Percentiles rank a stretch among this genome's conserved stretches.
Conservation (phyloP, 345 rosid genomes). For the Noccaea bulbosa region DNA sequence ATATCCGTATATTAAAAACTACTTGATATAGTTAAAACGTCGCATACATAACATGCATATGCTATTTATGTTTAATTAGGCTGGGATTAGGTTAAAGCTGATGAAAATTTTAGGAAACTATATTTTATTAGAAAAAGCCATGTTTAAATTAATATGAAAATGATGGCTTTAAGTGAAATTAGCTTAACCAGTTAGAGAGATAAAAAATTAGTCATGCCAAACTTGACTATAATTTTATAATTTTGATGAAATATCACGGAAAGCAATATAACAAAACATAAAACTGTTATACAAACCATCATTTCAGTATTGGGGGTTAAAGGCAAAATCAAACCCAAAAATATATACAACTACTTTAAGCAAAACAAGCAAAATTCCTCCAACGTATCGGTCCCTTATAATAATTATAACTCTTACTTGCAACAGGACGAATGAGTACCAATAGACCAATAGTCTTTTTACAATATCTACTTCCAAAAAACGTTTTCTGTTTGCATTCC, state of each 20-base stretch:
- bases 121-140: not conserved
- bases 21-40: not conserved
- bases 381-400: not conserved
- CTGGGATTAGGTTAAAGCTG: slow-evolving; percentile 18
- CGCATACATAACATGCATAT: not conserved
- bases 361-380: not conserved
- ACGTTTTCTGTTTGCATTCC: not conserved
- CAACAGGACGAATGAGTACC: too few species aligned
- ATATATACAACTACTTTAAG: not conserved
- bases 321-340: not conserved
- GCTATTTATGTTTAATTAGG: not conserved
- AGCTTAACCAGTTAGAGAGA: not conserved
- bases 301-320: not conserved
- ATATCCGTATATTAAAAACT: not conserved
- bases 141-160: not conserved
- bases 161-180: not conserved
- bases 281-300: not conserved
- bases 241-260: not conserved
- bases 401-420: too few species aligned
- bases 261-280: not conserved
- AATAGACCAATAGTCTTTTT: not conserved
- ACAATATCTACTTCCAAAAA: not conserved
- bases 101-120: slow-evolving; percentile 9
- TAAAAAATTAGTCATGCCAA: not conserved
- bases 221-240: not conserved